phyloP scores from a whole-genome alignment of 1,284 basidiomycete species.

The Rhodotorula sp. region DNA sequence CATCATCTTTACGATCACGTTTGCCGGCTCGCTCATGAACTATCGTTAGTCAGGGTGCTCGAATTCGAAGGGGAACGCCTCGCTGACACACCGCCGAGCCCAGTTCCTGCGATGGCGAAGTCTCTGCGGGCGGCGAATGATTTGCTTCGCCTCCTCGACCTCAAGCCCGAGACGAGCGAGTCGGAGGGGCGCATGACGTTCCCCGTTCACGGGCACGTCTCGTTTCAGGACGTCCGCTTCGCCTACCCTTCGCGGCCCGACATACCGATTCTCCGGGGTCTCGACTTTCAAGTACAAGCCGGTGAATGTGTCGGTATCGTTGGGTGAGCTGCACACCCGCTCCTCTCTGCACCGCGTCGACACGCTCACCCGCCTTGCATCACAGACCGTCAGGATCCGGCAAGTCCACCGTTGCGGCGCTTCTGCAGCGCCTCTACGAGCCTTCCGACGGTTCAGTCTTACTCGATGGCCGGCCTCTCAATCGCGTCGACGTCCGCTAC shows the following conservation, averaged over 20 bases:
- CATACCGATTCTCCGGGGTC: constrained; percentile 71
- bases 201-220: constrained; percentile 60
- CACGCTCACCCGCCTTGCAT: neutral
- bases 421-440: constrained; percentile 83
- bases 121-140: constrained; percentile 64
- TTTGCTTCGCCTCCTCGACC: constrained; percentile 65
- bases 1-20: constrained; percentile 89
- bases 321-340: constrained; percentile 47
- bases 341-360: neutral
- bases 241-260: constrained; percentile 81
- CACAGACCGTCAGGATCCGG: constrained; percentile 74
- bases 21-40: constrained; percentile 81
- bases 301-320: constrained; percentile 86
- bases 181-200: constrained; percentile 66
- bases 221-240: constrained; percentile 75
- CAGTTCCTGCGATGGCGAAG: constrained; percentile 39
- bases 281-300: constrained; percentile 68
- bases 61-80: neutral
- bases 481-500: constrained; percentile 63
- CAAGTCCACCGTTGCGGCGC: constrained; percentile 78
- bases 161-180: constrained; percentile 63
- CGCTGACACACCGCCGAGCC: neutral
- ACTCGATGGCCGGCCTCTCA: constrained; percentile 59
- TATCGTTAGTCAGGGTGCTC: constrained; percentile 65
- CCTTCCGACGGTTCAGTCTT: constrained; percentile 64